Evolutionary conservation across 2,329 filamentous ascomycete species (phyloP), one percentile per base, ranked within the genome.

Genomic region (Phialocephala subalpina): DNA sequence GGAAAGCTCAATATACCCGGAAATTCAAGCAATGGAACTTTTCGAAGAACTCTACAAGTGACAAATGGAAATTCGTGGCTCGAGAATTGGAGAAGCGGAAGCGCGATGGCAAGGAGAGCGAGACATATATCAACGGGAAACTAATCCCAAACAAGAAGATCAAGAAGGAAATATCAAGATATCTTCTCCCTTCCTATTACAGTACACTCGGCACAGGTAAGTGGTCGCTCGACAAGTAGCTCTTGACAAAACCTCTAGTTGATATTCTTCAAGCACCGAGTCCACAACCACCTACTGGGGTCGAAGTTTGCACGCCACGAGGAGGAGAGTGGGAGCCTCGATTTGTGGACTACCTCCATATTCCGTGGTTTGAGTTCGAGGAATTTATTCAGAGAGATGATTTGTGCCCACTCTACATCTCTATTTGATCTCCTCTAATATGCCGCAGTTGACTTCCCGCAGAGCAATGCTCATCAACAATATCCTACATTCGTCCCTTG

Each of bases 311-410:
- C 53, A 67, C 67, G 9, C 67, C 67, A 58, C 62, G 12, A 63
- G 52, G 52, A 38, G 58, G 38, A 52, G 61, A 53, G 35, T 29
- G 4, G n/a, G 49, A 22, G 18, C 9, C 12, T 49, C 25, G 22
- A 64, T 65, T 64, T 59, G 67, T 69, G 63, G 45, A 66, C 18
- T 69, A 67, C 47, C 60, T 67, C 7, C 60, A 66, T 62, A 67
- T 69, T 59, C 67, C 67, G 4, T 69, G 67, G 67, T 69, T 66
- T 64, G 65, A 67, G 38, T 69, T 69, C 53, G 67, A 69, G 58
- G 58, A 16, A 29, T 49, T 64, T n/a, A 57, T 67, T 18, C 49
- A 65, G 25, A n/a, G 35, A 57, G 29, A 63, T 33, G 53, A 63
- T 67, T 60, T 60, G 63, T 58, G 20, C 60, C 52, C 33, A 58